phyloP scores from a whole-genome alignment of 2,329 filamentous ascomycete genomes.

The Orbilia oligospora region DNA sequence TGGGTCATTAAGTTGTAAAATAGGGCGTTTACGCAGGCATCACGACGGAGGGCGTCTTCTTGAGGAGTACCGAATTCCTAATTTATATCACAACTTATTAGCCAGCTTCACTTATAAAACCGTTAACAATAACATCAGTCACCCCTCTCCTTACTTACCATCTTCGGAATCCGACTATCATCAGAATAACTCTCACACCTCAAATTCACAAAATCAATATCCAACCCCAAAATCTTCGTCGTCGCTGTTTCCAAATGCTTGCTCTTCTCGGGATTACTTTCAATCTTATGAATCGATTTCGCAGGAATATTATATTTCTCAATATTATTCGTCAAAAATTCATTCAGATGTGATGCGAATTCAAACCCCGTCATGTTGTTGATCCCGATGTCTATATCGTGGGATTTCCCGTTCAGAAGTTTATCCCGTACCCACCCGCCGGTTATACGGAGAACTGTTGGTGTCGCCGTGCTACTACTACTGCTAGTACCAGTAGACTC shows the following conservation, averaged over 20 bases:
- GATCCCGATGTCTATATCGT: conserved; percentile 89
- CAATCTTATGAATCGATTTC: conserved; percentile 86
- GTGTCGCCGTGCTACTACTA: conserved; percentile 70
- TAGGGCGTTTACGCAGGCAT: conserved; percentile 94
- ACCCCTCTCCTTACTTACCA: too few relatives aligned
- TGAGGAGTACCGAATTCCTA: conserved; percentile 85
- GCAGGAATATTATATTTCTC: conserved; percentile 74
- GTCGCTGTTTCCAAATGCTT: conserved; percentile 96
- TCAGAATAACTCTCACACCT: conserved; percentile 90
- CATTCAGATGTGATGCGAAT: conserved; percentile 79
- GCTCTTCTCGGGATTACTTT: conserved; percentile 93
- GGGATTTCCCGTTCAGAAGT: conserved; percentile 78
- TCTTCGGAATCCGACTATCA: conserved; percentile 89
- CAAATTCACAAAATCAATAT: conserved; percentile 94
- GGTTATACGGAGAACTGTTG: conserved; percentile 80
- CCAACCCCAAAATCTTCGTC: conserved; percentile 84
- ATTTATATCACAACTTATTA: neutral
- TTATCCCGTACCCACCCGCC: conserved; percentile 92
- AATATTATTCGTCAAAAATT: conserved; percentile 77
- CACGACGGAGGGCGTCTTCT: conserved; percentile 89
- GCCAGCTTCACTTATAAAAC: neutral
- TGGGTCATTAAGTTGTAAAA: conserved; percentile 92
- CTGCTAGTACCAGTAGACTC: too few relatives aligned
- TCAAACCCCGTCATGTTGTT: conserved; percentile 85
- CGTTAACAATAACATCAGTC: too few relatives aligned